Evolutionary conservation across 305 asterid genomes (phyloP), one percentile per base, ranked within the genome.

Genomic region (Fraxinus velutina): DNA sequence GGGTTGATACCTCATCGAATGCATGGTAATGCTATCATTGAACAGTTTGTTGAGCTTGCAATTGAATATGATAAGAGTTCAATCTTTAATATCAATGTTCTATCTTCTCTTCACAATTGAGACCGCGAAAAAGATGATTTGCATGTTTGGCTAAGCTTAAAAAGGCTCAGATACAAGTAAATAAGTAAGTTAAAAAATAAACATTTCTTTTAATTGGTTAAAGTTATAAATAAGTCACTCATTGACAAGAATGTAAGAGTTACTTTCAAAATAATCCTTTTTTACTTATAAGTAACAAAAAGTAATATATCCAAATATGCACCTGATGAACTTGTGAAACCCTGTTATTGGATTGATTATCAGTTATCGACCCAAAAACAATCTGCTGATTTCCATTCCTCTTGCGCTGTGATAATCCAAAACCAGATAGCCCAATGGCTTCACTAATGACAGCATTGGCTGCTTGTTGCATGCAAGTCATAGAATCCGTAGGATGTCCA

Each of bases 381-480:
- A 80, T 75, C 60, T 78, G 85, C 79, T 80, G 88, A 70, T 77
- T 77, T 84, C 83, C 84, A 55, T 57, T 85, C 79, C 84, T 90
- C 81, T 78, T 88, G 82, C 22, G 15, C 47, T 55, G 44, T 71
- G 92, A 89, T 75, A 82, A 55, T 66, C 90, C 91, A 60, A 19
- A 81, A 75, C 84, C 79, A 21, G 84, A 81, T 27, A 44, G 44
- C 64, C 84, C 80, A 79, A 88, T 80, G 78, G 92, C 92, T 83
- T 85, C 93, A 78, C 88, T 85, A 57, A 88, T 87, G 81, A 91
- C 91, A 1, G 90, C 91, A 84, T 86, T 86, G 75, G 91, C 80
- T 78, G 79, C 83, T 81, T 83, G 87, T 85, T 89, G 91, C 76
- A 85, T 81, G 72, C 80, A 75, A 55, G 81, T 80, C 82, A 84